These are phyloP conservation scores for Arthrinium phaeospermum DNA, from an alignment of 2,329 filamentous ascomycete genomes.

Conservation along the genomic window DNA sequence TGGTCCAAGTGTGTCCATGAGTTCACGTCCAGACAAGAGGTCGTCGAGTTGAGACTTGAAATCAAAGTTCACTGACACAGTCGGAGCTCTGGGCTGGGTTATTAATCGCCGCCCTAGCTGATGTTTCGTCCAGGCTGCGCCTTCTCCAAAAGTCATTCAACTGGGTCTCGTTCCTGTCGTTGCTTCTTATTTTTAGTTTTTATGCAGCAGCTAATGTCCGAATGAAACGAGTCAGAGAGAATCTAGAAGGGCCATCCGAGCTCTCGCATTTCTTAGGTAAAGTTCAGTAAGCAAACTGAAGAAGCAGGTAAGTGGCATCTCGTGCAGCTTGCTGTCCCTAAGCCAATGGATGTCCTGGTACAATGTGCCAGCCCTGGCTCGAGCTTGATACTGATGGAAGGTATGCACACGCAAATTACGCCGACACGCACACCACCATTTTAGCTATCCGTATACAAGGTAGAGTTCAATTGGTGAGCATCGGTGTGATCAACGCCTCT, in stretches of 20 bases:
- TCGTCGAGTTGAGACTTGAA: neutral
- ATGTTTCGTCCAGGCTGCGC: conserved; percentile 3
- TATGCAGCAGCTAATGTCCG: neutral
- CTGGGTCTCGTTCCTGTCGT: conserved; percentile 9
- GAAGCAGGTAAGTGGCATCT: neutral
- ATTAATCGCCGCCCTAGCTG: neutral
- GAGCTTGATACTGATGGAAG: neutral
- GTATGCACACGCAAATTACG: neutral
- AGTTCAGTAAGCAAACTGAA: neutral
- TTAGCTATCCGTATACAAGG: neutral
- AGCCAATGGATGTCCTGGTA: neutral
- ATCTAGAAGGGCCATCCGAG: conserved; percentile 1
- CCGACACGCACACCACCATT: neutral
- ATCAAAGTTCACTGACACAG: neutral
- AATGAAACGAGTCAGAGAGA: conserved; percentile 10
- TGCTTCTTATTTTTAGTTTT: conserved; percentile 17
- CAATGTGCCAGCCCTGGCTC: neutral
- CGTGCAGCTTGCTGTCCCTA: neutral
- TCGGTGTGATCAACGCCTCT: conserved; percentile 23
- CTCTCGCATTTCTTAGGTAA: neutral
- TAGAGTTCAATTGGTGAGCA: neutral
- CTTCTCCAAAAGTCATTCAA: conserved; percentile 6
- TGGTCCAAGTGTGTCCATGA: conserved; percentile 1
- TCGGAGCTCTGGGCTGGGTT: neutral
- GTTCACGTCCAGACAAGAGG: neutral